Conservation (phyloP, 1,284 basidiomycete genomes). For the Austropuccinia psidii region DNA sequence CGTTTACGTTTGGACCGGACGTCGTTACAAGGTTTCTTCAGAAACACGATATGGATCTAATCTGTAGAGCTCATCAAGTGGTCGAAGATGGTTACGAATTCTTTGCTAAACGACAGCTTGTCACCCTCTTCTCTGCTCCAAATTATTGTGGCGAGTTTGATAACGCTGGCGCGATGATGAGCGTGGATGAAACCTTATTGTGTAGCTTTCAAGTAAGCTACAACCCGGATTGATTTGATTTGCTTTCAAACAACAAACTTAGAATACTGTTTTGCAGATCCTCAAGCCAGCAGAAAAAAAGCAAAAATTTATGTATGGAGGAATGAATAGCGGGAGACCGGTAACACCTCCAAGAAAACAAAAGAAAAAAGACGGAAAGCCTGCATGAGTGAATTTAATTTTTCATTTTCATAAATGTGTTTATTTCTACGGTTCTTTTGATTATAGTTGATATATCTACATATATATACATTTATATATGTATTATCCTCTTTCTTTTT, state of each 20-base stretch:
- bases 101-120: slow-evolving; percentile 93
- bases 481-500: too few species aligned
- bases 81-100: slow-evolving; percentile 99
- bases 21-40: slow-evolving; percentile 96
- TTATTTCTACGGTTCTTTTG: too few species aligned
- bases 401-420: not conserved
- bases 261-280: slow-evolving; percentile 11
- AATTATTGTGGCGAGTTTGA: slow-evolving; percentile 95
- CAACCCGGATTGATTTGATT: slow-evolving; percentile 86
- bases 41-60: slow-evolving; percentile 99
- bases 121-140: slow-evolving; percentile 94
- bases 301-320: slow-evolving; percentile 35
- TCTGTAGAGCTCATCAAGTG: slow-evolving; percentile 97
- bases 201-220: slow-evolving; percentile 86
- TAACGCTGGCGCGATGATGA: slow-evolving; percentile 99
- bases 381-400: not conserved
- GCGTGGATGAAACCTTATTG: slow-evolving; percentile 91
- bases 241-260: slow-evolving; percentile 52
- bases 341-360: slow-evolving; percentile 33
- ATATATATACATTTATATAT: too few species aligned
- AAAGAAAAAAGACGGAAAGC: slow-evolving; percentile 32
- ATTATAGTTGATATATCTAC: too few species aligned
- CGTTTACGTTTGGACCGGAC: slow-evolving; percentile 96
- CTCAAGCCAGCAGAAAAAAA: slow-evolving; percentile 30
- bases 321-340: slow-evolving; percentile 21